These are phyloP conservation scores for Dactylella cylindrospora DNA, from an alignment of 2,329 filamentous ascomycete genomes.

Conservation along the genomic window DNA sequence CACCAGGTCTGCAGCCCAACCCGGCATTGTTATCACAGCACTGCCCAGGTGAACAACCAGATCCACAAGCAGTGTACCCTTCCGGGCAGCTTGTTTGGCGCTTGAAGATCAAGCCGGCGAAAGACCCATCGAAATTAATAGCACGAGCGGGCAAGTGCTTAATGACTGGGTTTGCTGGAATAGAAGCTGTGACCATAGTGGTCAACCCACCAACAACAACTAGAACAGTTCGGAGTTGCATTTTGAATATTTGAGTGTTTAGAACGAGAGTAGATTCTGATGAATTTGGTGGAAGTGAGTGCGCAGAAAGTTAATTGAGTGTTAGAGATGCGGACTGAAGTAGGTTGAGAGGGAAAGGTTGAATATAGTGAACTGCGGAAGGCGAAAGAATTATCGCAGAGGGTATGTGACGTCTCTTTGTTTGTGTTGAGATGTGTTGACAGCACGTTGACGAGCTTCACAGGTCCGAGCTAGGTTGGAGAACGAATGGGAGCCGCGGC, in stretches of 20 bases:
- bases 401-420: too few species aligned
- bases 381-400: too few species aligned
- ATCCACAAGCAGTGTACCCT: conserved; percentile 23
- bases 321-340: conserved; percentile 4
- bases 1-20: conserved; percentile 31
- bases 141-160: conserved; percentile 38
- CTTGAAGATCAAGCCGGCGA: conserved; percentile 36
- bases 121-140: conserved; percentile 32
- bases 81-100: conserved; percentile 22
- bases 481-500: too few species aligned
- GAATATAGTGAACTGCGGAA: too few species aligned
- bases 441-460: too few species aligned
- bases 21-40: conserved; percentile 26
- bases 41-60: conserved; percentile 24
- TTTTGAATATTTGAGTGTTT: conserved; percentile 4
- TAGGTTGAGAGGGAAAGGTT: conserved; percentile 2
- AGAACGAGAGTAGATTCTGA: conserved; percentile 6
- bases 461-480: too few species aligned
- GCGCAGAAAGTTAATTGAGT: conserved; percentile 2
- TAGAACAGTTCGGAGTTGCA: conserved; percentile 29
- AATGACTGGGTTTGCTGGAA: conserved; percentile 32
- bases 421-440: too few species aligned
- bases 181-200: conserved; percentile 13
- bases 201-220: conserved; percentile 19
- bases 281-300: not conserved